phyloP scores from a whole-genome alignment of 805 yeast species.

The Torulaspora delbrueckii region DNA sequence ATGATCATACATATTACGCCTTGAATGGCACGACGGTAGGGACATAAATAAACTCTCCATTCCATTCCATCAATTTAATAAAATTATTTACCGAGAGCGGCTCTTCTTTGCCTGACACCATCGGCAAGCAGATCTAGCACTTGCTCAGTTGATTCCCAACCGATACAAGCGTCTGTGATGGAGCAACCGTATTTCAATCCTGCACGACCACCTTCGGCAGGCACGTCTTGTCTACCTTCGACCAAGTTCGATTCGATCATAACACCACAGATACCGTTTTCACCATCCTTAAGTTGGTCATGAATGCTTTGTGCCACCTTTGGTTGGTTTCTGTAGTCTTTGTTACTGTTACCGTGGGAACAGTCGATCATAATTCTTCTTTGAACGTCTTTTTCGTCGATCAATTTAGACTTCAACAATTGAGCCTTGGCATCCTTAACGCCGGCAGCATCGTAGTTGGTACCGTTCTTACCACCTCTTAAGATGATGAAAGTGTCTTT shows the following conservation, averaged over 20 bases:
- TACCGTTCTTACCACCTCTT: constrained; percentile 93
- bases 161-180: constrained; percentile 96
- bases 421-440: constrained; percentile 63
- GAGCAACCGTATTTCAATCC: constrained; percentile 86
- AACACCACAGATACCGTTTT: constrained; percentile 75
- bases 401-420: constrained; percentile 47
- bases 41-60: constrained; percentile 1
- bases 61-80: background rate
- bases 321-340: constrained; percentile 91
- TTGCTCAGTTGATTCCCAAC: constrained; percentile 77
- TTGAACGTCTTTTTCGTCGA: constrained; percentile 40
- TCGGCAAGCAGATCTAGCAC: constrained; percentile 68
- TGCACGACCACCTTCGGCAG: constrained; percentile 68
- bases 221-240: constrained; percentile 92
- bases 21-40: background rate
- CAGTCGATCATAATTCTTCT: constrained; percentile 93
- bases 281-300: constrained; percentile 74
- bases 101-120: constrained; percentile 78
- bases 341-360: constrained; percentile 92
- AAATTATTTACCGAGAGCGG: constrained; percentile 22
- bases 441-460: constrained; percentile 77
- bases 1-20: background rate
- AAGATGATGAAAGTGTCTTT: constrained; percentile 83
- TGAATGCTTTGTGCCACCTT: constrained; percentile 73
- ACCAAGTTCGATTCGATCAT: constrained; percentile 93